Evolutionary conservation across 2,329 filamentous ascomycete species (phyloP).

Genomic region (Pezicula carpinea): DNA sequence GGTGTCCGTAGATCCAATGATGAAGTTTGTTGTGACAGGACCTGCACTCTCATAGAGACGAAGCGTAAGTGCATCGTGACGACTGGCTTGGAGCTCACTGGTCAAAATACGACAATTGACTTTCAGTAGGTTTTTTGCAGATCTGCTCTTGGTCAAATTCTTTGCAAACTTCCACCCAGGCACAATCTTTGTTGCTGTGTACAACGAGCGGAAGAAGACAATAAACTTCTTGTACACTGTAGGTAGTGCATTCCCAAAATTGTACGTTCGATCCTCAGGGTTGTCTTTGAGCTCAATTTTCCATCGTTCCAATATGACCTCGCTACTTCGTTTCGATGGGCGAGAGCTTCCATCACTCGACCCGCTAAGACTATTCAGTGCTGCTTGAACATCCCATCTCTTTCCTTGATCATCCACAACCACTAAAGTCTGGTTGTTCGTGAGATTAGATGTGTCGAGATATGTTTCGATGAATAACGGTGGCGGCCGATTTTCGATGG

Average conservation of each 20-base stretch:
- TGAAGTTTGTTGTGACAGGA: slow-evolving; percentile 68
- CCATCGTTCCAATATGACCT: slow-evolving; percentile 90
- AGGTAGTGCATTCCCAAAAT: slow-evolving; percentile 64
- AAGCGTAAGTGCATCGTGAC: slow-evolving; percentile 64
- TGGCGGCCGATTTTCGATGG: slow-evolving; percentile 71
- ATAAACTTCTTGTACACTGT: slow-evolving; percentile 97
- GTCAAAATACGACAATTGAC: slow-evolving; percentile 76
- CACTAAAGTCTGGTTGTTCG: slow-evolving; percentile 81
- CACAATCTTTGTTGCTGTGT: slow-evolving; percentile 73
- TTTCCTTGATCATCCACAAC: slow-evolving; percentile 85
- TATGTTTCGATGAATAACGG: slow-evolving; percentile 88
- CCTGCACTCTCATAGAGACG: slow-evolving; percentile 61
- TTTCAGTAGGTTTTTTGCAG: slow-evolving; percentile 57
- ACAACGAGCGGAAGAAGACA: slow-evolving; percentile 86
- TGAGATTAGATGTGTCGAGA: slow-evolving; percentile 73
- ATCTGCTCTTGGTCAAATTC: slow-evolving; percentile 64
- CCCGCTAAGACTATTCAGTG: slow-evolving; percentile 61
- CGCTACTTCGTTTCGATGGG: slow-evolving; percentile 46
- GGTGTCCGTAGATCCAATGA: slow-evolving; percentile 80
- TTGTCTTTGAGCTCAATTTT: slow-evolving; percentile 71
- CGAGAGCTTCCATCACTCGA: slow-evolving; percentile 27
- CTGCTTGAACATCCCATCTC: slow-evolving; percentile 86
- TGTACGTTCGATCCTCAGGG: slow-evolving; percentile 42
- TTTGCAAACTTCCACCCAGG: slow-evolving; percentile 81
- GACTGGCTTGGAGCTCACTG: slow-evolving; percentile 45